Evolutionary conservation across 2,329 filamentous ascomycete genomes (phyloP).

Genomic region (Alternaria ventricosa): DNA sequence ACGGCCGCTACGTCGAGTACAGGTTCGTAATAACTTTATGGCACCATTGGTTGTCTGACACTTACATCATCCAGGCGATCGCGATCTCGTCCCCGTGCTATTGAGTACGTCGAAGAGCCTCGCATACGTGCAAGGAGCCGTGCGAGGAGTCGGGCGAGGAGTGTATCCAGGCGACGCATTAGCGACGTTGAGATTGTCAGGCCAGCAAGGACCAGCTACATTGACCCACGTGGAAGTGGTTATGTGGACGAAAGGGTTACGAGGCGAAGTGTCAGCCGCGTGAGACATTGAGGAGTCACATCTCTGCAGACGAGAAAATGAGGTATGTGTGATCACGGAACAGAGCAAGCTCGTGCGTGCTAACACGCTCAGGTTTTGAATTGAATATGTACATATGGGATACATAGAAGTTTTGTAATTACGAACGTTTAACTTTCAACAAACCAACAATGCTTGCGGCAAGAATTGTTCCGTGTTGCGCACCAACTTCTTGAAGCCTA

Average conservation of each 20-base stretch:
- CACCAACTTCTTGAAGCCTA: neutral
- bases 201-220: slow-evolving; percentile 32
- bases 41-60: neutral
- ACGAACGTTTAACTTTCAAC: neutral
- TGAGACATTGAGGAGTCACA: slow-evolving; percentile 18
- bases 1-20: slow-evolving; percentile 29
- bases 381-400: neutral
- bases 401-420: neutral
- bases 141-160: slow-evolving; percentile 27
- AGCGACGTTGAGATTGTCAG: slow-evolving; percentile 34
- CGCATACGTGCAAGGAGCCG: slow-evolving; percentile 22
- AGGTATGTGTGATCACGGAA: neutral
- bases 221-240: slow-evolving; percentile 27
- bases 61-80: slow-evolving; percentile 15
- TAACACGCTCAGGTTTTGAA: neutral
- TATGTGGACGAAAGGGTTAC: slow-evolving; percentile 35
- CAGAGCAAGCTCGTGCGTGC: neutral
- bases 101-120: slow-evolving; percentile 40
- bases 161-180: slow-evolving; percentile 33
- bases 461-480: neutral
- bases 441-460: neutral
- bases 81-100: slow-evolving; percentile 27
- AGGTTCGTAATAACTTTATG: slow-evolving; percentile 8
- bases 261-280: slow-evolving; percentile 40
- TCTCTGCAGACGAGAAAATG: neutral